phyloP scores from a whole-genome alignment of 2,329 filamentous ascomycete genomes.

The Xylaria sp. region DNA sequence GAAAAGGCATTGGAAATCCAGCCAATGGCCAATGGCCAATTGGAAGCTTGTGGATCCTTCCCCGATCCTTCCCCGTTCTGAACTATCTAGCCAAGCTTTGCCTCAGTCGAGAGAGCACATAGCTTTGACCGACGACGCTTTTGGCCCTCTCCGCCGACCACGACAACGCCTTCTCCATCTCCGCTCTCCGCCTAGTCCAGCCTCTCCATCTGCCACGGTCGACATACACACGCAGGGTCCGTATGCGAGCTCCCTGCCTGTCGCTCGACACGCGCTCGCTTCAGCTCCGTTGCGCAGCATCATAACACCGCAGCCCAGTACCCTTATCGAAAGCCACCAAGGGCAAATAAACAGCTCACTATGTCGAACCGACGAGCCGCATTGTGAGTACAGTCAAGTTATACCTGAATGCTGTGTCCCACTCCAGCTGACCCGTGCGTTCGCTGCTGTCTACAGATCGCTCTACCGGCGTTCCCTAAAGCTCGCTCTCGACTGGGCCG shows the following conservation, averaged over 20 bases:
- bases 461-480: conserved; percentile 95
- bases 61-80: conserved; percentile 17
- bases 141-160: conserved; percentile 9
- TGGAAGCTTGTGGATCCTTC: conserved; percentile 24
- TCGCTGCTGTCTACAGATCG: conserved; percentile 57
- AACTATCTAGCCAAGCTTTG: conserved; percentile 18
- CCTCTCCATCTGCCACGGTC: background rate
- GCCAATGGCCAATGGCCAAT: conserved; percentile 29
- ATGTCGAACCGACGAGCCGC: conserved; percentile 63
- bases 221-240: background rate
- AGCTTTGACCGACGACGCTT: conserved; percentile 31
- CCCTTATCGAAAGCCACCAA: conserved; percentile 17
- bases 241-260: conserved; percentile 10
- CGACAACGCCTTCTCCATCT: conserved; percentile 7
- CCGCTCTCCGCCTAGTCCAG: background rate
- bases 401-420: background rate
- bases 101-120: conserved; percentile 25
- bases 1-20: background rate
- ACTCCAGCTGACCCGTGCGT: conserved; percentile 40
- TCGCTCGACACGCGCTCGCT: conserved; percentile 23
- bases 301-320: conserved; percentile 30
- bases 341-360: conserved; percentile 37
- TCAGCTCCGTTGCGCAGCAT: conserved; percentile 3
- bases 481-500: conserved; percentile 93
- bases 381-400: conserved; percentile 55